Conservation (phyloP, 2,329 filamentous ascomycete genomes). For the Colletotrichum shisoi region DNA sequence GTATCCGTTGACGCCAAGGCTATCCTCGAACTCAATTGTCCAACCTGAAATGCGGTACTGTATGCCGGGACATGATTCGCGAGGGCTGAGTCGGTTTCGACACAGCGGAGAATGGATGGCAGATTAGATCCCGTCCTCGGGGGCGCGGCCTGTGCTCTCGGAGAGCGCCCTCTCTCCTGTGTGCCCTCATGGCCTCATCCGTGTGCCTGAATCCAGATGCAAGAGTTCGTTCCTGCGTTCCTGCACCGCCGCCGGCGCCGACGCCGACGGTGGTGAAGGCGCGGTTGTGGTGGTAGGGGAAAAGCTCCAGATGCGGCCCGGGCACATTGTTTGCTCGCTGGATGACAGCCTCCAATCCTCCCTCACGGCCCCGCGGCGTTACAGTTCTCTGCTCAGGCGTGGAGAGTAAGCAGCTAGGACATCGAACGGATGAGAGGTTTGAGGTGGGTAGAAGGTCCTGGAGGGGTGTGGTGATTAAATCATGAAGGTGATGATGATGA, state of each 20-base stretch:
- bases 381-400: constrained; percentile 19
- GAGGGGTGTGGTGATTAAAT: constrained; percentile 4
- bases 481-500: constrained; percentile 22
- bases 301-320: constrained; percentile 35
- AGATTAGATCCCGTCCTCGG: constrained; percentile 18
- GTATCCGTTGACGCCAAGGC: constrained; percentile 25
- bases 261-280: constrained; percentile 4
- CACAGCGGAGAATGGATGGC: constrained; percentile 28
- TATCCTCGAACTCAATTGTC: constrained; percentile 19
- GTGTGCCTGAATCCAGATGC: constrained; percentile 23
- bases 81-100: constrained; percentile 31
- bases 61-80: constrained; percentile 13
- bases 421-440: background rate
- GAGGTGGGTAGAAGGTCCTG: background rate
- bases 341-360: constrained; percentile 28
- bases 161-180: constrained; percentile 1
- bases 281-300: constrained; percentile 8
- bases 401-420: constrained; percentile 5
- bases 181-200: background rate
- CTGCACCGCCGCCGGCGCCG: constrained; percentile 21
- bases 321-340: constrained; percentile 36
- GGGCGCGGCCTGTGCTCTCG: constrained; percentile 16
- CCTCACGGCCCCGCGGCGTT: constrained; percentile 19
- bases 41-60: constrained; percentile 19
- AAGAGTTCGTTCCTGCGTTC: constrained; percentile 34